These are phyloP conservation scores for Cyathus olla DNA, from an alignment of 1,284 basidiomycete genomes.

Conservation along the genomic window DNA sequence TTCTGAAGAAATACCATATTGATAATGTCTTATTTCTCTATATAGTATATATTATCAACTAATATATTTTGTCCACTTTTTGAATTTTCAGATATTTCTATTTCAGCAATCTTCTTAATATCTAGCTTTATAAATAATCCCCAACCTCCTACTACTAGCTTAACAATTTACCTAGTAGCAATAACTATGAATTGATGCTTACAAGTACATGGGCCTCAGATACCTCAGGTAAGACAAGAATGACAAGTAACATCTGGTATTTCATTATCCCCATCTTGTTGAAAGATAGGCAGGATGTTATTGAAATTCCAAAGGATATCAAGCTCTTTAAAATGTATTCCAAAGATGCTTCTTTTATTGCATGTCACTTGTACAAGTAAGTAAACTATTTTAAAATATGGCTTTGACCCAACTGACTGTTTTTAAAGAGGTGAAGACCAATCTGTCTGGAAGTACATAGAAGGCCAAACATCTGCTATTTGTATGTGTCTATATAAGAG, in stretches of 20 bases:
- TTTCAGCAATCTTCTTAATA: no score
- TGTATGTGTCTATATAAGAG: conserved; percentile 14
- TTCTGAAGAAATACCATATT: no score
- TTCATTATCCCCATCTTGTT: conserved; percentile 9
- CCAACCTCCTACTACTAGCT: no score
- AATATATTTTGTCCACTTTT: no score
- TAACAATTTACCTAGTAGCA: no score
- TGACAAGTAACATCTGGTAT: conserved; percentile 24
- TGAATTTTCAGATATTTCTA: no score
- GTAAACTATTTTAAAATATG: conserved; percentile 3
- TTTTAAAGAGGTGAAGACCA: conserved; percentile 7
- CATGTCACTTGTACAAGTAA: conserved; percentile 22
- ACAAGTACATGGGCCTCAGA: no score
- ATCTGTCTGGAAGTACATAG: conserved; percentile 18
- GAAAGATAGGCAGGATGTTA: not conserved
- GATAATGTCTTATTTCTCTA: no score
- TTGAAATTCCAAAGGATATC: not conserved
- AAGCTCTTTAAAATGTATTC: conserved; percentile 1
- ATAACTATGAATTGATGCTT: no score
- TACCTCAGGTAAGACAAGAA: not conserved
- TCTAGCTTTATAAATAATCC: no score
- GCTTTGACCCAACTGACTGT: not conserved
- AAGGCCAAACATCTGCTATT: conserved; percentile 18
- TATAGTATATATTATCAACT: no score
- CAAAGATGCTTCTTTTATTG: conserved; percentile 6